Percentiles rank a stretch among this genome's conserved stretches.
Conservation (phyloP, 2,329 filamentous ascomycete species). For the Tetracladium maxilliforme region DNA sequence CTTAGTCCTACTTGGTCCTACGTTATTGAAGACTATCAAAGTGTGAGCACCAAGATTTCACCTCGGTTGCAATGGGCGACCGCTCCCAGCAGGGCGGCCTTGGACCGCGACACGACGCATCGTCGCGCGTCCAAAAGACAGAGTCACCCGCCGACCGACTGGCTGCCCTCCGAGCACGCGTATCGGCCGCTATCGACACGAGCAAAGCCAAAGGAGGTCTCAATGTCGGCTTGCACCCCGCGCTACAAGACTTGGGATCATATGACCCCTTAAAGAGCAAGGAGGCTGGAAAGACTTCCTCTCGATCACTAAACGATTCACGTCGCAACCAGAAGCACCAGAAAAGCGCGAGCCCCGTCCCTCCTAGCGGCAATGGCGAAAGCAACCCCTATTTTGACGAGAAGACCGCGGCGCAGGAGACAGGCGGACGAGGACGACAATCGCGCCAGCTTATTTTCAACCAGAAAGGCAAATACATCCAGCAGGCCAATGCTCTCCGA, state of each 20-base stretch:
- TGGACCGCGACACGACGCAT: conserved; percentile 38
- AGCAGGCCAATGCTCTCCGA: conserved; percentile 79
- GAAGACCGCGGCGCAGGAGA: conserved; percentile 42
- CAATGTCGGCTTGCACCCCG: conserved; percentile 38
- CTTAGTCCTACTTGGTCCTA: no score
- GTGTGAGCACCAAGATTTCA: no score
- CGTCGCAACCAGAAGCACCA: conserved; percentile 20
- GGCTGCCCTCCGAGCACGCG: conserved; percentile 65
- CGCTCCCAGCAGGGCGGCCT: no score
- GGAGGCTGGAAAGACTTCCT: no score
- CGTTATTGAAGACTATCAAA: no score
- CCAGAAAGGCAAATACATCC: conserved; percentile 92
- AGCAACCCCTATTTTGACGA: conserved; percentile 78
- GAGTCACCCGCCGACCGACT: conserved; percentile 49
- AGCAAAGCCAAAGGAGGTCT: conserved; percentile 26
- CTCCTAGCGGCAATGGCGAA: conserved; percentile 39
- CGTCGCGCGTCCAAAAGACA: conserved; percentile 37
- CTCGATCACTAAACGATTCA: conserved; percentile 18
- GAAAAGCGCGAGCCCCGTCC: conserved; percentile 24
- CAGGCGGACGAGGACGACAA: conserved; percentile 45
- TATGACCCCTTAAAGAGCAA: conserved; percentile 25
- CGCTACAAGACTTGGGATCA: conserved; percentile 42
- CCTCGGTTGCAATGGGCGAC: no score
- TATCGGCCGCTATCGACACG: conserved; percentile 56
- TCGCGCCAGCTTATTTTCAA: conserved; percentile 78